These are phyloP conservation scores for Zizania palustris DNA, from an alignment of 202 grass and related monocot species.

Conservation along the genomic window DNA sequence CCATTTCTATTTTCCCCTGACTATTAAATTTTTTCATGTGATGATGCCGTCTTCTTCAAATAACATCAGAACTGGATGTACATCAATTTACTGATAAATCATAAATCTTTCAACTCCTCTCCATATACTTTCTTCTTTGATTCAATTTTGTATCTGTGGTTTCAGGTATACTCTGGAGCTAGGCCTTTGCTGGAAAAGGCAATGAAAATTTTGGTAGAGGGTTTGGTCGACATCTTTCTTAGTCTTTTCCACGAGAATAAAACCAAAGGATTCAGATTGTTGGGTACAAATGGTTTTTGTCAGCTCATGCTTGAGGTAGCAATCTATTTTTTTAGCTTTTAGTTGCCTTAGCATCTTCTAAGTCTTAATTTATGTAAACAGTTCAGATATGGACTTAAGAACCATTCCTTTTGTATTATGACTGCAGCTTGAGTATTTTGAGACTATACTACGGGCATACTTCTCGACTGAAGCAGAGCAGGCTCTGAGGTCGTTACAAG, in stretches of 20 bases:
- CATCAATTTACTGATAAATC: background rate
- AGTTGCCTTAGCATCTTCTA: slow-evolving; percentile 23
- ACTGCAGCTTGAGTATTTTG: slow-evolving; percentile 96
- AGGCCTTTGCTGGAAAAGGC: slow-evolving; percentile 93
- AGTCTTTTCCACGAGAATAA: slow-evolving; percentile 96
- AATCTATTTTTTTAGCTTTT: slow-evolving; percentile 37
- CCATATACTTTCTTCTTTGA: slow-evolving; percentile 20
- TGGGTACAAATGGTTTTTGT: slow-evolving; percentile 95
- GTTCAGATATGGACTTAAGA: slow-evolving; percentile 2
- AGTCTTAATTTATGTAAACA: slow-evolving; percentile 5
- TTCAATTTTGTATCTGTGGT: slow-evolving; percentile 26
- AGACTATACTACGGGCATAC: slow-evolving; percentile 70
- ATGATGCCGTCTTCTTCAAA: slow-evolving; percentile 3
- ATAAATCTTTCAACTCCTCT: slow-evolving; percentile 34
- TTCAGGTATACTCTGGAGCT: slow-evolving; percentile 87
- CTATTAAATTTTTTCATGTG: slow-evolving; percentile 29
- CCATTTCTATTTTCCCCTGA: slow-evolving; percentile 40
- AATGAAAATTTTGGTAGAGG: slow-evolving; percentile 87
- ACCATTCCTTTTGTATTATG: slow-evolving; percentile 32
- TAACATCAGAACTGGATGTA: background rate
- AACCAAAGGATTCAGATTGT: slow-evolving; percentile 74
- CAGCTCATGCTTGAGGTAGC: slow-evolving; percentile 96
- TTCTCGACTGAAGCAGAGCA: slow-evolving; percentile 82
- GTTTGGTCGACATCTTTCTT: slow-evolving; percentile 91
- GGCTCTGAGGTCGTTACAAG: slow-evolving; percentile 91